These are phyloP conservation scores for Myochromella boudieri DNA, from an alignment of 768 basidiomycete genomes.

Conservation along the genomic window DNA sequence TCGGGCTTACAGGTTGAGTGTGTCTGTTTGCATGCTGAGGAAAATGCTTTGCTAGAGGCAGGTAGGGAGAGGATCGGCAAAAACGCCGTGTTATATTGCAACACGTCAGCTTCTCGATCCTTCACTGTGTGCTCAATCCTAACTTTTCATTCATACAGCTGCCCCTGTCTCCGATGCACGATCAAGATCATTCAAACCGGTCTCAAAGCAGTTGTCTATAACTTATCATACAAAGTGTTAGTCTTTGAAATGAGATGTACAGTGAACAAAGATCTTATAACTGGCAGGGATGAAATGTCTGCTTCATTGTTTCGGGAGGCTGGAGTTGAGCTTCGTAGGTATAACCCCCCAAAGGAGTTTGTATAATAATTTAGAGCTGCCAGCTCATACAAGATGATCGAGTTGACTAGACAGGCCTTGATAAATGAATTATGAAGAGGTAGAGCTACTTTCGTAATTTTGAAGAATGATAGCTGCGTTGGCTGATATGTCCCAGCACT, in stretches of 20 bases:
- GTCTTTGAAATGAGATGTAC: constrained; percentile 28
- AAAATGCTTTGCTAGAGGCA: constrained; percentile 94
- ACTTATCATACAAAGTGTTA: constrained; percentile 92
- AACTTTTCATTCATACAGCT: constrained; percentile 47
- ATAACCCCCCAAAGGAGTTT: constrained; percentile 40
- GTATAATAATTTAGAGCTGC: constrained; percentile 23
- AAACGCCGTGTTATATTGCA: constrained; percentile 92
- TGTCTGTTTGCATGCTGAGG: constrained; percentile 95
- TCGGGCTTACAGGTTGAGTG: constrained; percentile 68
- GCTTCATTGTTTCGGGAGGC: constrained; percentile 77
- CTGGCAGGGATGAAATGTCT: constrained; percentile 76
- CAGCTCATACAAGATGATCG: no score
- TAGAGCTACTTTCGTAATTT: no score
- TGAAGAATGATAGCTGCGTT: constrained; percentile 39
- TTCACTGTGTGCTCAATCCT: not conserved
- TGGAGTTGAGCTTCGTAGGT: constrained; percentile 76
- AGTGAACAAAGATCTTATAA: not conserved
- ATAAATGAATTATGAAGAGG: no score
- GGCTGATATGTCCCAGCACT: constrained; percentile 61
- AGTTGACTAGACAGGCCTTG: not conserved
- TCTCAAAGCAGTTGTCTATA: constrained; percentile 90
- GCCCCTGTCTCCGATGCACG: constrained; percentile 94
- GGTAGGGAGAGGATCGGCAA: constrained; percentile 86
- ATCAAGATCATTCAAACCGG: constrained; percentile 98
- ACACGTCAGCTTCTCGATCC: constrained; percentile 67